Percentiles rank a stretch among this genome's conserved stretches.
Conservation (phyloP, 352 stramenopile genomes). For the Phytopythium chamaehyphon region DNA sequence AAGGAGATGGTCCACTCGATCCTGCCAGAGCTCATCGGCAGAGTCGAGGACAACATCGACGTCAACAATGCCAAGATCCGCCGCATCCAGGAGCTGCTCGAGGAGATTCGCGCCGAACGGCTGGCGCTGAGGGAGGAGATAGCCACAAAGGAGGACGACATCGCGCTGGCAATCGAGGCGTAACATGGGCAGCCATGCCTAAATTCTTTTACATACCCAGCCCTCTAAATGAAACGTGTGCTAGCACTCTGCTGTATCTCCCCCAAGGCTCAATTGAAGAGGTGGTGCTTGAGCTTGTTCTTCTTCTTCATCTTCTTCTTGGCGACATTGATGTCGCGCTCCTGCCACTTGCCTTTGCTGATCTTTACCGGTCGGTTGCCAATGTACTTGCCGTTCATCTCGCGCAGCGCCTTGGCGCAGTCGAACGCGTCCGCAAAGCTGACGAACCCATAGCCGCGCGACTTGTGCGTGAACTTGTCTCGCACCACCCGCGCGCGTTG, state of each 20-base stretch:
- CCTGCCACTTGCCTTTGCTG: conserved; percentile 94
- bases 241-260: neutral
- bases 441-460: conserved; percentile 95
- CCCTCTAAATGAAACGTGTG: conserved; percentile 1
- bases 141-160: conserved; percentile 50
- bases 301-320: conserved; percentile 88
- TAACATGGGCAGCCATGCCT: neutral
- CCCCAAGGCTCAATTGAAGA: conserved; percentile 55
- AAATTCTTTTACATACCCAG: neutral
- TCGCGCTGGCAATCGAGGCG: conserved; percentile 35
- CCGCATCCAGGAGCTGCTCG: conserved; percentile 53
- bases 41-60: conserved; percentile 63
- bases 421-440: conserved; percentile 93
- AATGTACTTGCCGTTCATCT: conserved; percentile 97
- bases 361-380: conserved; percentile 93
- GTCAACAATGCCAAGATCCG: conserved; percentile 56
- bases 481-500: conserved; percentile 75
- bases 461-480: conserved; percentile 86
- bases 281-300: conserved; percentile 68
- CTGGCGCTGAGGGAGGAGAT: conserved; percentile 59
- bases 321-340: conserved; percentile 90
- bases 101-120: conserved; percentile 42
- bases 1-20: conserved; percentile 49
- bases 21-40: conserved; percentile 43
- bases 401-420: conserved; percentile 91